These are phyloP conservation scores for Corinectria fuckeliana DNA, from an alignment of 2,329 filamentous ascomycete species.

Conservation along the genomic window DNA sequence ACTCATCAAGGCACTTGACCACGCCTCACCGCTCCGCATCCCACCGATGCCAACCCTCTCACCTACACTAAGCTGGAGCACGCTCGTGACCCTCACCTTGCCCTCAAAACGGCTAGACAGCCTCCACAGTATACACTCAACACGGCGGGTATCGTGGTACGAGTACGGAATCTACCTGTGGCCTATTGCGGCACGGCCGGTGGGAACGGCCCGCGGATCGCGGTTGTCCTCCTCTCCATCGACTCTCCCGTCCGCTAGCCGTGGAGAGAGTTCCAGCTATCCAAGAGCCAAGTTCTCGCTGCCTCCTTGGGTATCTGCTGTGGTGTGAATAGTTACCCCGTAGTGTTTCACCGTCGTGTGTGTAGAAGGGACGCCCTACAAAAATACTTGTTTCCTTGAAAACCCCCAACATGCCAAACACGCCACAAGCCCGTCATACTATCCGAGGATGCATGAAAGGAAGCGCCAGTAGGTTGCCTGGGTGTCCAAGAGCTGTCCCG, in stretches of 20 bases:
- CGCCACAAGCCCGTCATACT: slow-evolving; percentile 9
- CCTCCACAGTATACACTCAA: neutral
- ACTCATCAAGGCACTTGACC: neutral
- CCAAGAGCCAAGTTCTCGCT: neutral
- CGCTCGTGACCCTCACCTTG: slow-evolving; percentile 15
- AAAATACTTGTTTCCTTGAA: neutral
- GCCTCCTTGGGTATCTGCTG: neutral
- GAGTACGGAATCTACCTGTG: too few relatives aligned
- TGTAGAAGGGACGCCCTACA: neutral
- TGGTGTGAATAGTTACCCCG: neutral
- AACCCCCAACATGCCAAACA: neutral
- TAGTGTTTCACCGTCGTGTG: neutral
- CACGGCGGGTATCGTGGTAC: slow-evolving; percentile 9
- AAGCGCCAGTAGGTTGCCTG: neutral
- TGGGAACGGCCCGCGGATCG: slow-evolving; percentile 15
- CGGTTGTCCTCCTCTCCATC: neutral
- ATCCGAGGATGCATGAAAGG: neutral
- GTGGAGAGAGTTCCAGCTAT: slow-evolving; percentile 9
- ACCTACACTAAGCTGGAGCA: slow-evolving; percentile 14
- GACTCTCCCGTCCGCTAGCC: slow-evolving; percentile 10
- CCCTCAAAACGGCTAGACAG: slow-evolving; percentile 1
- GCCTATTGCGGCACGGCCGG: slow-evolving; percentile 7
- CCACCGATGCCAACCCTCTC: neutral
- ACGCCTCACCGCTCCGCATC: neutral
- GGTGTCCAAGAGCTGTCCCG: slow-evolving; percentile 3